Evolutionary conservation across 768 basidiomycete genomes (phyloP), one percentile per base, ranked within the genome.

Genomic region (Mycena venus): DNA sequence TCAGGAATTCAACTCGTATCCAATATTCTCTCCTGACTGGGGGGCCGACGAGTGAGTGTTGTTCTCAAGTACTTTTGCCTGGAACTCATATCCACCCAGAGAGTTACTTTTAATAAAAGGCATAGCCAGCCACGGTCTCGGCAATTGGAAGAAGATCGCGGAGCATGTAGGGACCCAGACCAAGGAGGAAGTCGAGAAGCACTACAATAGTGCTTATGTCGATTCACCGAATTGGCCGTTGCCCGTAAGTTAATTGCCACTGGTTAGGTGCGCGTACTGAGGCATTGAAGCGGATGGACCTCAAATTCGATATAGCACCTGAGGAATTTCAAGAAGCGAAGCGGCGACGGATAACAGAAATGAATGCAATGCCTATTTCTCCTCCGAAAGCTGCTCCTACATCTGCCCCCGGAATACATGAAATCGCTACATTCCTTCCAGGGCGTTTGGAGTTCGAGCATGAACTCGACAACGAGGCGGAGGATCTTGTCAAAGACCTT

Each of bases 391-490:
- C 91, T 2, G 89, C 94, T 1, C 94, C 97, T 5, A 95, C 94
- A 8, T 99, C 98, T 8, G 92, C 94, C 0, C 98, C 98, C 4
- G 96, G 92, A 5, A 91, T 95, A 19, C 98, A 99, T 82, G 98
- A 99, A 84, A 90, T 99, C 47, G 92, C 94, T 19, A 94, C 94
- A 0, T 99, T 94, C 85, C 93, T 99, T 80, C 98, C 98, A 11
- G 98, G 98, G 19, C 93, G 98, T n/a, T 88, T 99, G 40, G 98
- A 99, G 83, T 99, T 99, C 81, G 98, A 99, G 80, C 97, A 97
- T 78, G 98, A 99, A 83, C 85, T 96, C 6, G 97, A 99, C 80
- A 98, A 99, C 81, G 98, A 99, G 63, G 98, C 98, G 0, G 98
- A 99, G 81, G 94, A 97, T 78, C 84, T 96, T 2, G 94, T 99